Evolutionary conservation across 1,284 basidiomycete species (phyloP), one percentile per base, ranked within the genome.

Genomic region (Somion occarium): DNA sequence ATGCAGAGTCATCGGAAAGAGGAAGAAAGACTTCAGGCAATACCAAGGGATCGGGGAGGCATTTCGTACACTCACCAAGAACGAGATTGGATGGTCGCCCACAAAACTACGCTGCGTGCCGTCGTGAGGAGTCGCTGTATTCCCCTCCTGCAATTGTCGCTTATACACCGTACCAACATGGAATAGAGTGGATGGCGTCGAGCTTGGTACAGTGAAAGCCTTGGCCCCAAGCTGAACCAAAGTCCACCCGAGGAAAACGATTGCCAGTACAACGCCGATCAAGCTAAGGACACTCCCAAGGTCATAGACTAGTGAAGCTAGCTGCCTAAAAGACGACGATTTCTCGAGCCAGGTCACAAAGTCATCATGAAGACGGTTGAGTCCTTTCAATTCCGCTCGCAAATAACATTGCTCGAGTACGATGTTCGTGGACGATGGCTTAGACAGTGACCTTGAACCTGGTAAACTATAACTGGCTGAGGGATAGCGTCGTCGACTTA

Each of bases 351-450:
- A 52, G 1, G 51, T 47, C 13, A 72, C 55, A 15, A 82, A 60
- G 5, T 49, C 34, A 53, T 83, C 81, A 57, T 87, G 84, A 0
- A 53, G 26, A 3, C 52, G 55, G 56, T 87, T 88, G 64, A 77
- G 74, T 0, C 66, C 67, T 0, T 78, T 74, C 1, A 81, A 83
- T 57, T 80, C 73, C 46, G 83, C 53, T 45, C 73, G 73, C 18
- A 84, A 61, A 54, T 79, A 74, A 9, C 59, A 52, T 11, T 58
- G 54, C 4, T 52, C 44, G 26, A 69, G 54, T 1, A 57, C 59
- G 18, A 67, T 46, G 5, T 58, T 54, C 0, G 58, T 3, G n/a
- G 30, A 22, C 15, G n/a, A 13, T 22, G 9, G 15, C 7, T 24
- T 61, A 7, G 51, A 34, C 13, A 52, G 43, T n/a, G 54, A 49